These are phyloP conservation scores for Ichthyophthirius multifiliis DNA, from an alignment of 169 alveolate genomes.

Conservation along the genomic window DNA sequence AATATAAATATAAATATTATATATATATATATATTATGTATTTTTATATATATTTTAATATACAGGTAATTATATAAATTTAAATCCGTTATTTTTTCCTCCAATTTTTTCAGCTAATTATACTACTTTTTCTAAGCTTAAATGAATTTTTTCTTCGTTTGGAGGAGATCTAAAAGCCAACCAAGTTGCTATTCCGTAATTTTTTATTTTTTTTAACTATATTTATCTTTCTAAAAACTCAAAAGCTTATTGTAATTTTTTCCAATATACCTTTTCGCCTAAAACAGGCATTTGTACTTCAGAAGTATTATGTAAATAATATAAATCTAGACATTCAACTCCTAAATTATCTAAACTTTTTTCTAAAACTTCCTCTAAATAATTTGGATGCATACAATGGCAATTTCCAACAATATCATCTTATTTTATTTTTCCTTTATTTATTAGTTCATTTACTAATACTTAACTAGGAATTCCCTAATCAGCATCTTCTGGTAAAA, in stretches of 20 bases:
- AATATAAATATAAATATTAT: not conserved
- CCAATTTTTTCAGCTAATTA: slow-evolving; percentile 67
- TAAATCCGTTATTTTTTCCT: slow-evolving; percentile 65
- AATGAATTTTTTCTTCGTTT: slow-evolving; percentile 64
- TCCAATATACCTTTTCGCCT: slow-evolving; percentile 48
- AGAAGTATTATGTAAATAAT: slow-evolving; percentile 72
- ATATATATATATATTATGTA: not conserved
- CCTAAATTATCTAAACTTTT: slow-evolving; percentile 50
- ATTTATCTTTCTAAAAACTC: slow-evolving; percentile 56
- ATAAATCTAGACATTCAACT: slow-evolving; percentile 65
- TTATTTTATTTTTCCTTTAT: slow-evolving; percentile 29
- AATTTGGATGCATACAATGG: slow-evolving; percentile 79
- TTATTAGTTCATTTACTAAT: slow-evolving; percentile 42
- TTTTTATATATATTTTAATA: not conserved
- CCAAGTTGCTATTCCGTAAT: slow-evolving; percentile 84
- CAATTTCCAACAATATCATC: slow-evolving; percentile 62
- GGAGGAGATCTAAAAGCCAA: slow-evolving; percentile 67
- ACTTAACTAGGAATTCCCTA: slow-evolving; percentile 56
- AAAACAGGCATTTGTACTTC: slow-evolving; percentile 64
- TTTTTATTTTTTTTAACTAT: slow-evolving; percentile 44
- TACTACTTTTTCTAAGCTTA: slow-evolving; percentile 51
- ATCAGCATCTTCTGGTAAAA: slow-evolving; percentile 81
- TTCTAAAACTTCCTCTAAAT: slow-evolving; percentile 47
- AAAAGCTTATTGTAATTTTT: slow-evolving; percentile 60
- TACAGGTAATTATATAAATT: slow-evolving; percentile 69